Percentiles rank a stretch among this genome's conserved stretches.
Evolutionary conservation across 2,329 filamentous ascomycete genomes (phyloP).

Genomic region (Lecanicillium sp.): DNA sequence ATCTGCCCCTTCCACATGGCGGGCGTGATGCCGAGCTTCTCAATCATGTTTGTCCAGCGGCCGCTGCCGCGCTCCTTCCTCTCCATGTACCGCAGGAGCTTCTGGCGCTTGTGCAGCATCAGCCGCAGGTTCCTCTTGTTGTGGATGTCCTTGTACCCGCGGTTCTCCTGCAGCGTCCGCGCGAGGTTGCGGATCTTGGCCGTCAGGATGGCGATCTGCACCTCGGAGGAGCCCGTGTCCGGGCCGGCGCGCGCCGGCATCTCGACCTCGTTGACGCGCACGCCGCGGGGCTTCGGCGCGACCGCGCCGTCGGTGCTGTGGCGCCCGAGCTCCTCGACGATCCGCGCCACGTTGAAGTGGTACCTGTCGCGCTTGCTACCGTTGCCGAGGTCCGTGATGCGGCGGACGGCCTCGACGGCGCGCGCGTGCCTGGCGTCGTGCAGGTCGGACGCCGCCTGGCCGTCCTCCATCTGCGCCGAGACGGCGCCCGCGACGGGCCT

Average conservation of each 20-base stretch:
- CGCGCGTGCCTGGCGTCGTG: slow-evolving; percentile 56
- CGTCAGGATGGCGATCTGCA: slow-evolving; percentile 95
- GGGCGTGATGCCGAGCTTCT: slow-evolving; percentile 77
- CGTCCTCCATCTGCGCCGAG: slow-evolving; percentile 35
- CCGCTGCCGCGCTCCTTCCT: slow-evolving; percentile 85
- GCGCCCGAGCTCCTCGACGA: slow-evolving; percentile 81
- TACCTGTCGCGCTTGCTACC: slow-evolving; percentile 71
- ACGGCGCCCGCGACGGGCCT: slow-evolving; percentile 43
- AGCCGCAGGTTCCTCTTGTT: slow-evolving; percentile 87
- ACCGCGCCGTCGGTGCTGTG: slow-evolving; percentile 77
- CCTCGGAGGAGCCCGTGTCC: slow-evolving; percentile 92
- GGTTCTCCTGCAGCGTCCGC: slow-evolving; percentile 59
- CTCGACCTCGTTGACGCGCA: slow-evolving; percentile 33
- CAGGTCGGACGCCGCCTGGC: slow-evolving; percentile 28
- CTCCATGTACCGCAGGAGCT: slow-evolving; percentile 79
- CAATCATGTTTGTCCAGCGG: slow-evolving; percentile 80
- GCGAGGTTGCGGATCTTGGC: slow-evolving; percentile 83
- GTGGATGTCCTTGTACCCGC: slow-evolving; percentile 78
- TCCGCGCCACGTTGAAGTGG: slow-evolving; percentile 77
- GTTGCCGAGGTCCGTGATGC: slow-evolving; percentile 74
- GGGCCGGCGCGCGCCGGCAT: slow-evolving; percentile 63
- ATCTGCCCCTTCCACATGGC: slow-evolving; percentile 92
- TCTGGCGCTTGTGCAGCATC: slow-evolving; percentile 84
- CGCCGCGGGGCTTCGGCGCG: slow-evolving; percentile 51
- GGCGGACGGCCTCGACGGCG: slow-evolving; percentile 67